Percentiles rank a stretch among this genome's conserved stretches.
Evolutionary conservation across 2,329 filamentous ascomycete species (phyloP).

Genomic region (Ceratocystis alfenasii): DNA sequence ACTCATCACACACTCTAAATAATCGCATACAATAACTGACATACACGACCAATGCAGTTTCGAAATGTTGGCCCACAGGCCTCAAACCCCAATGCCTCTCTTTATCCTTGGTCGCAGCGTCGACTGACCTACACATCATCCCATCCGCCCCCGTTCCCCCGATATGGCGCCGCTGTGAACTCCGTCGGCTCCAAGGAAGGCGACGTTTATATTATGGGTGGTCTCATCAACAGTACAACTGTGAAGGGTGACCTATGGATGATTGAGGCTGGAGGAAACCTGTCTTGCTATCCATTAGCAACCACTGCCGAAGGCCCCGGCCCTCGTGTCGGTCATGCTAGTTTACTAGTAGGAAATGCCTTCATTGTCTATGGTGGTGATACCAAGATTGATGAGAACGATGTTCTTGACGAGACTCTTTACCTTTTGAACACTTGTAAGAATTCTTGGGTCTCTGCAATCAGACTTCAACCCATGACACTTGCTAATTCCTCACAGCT

Average conservation of each 20-base stretch:
- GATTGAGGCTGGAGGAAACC: slow-evolving; percentile 77
- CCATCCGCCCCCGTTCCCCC: slow-evolving; percentile 77
- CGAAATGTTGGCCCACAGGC: slow-evolving; percentile 39
- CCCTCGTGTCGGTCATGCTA: slow-evolving; percentile 85
- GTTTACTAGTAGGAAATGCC: slow-evolving; percentile 89
- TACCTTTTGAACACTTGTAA: slow-evolving; percentile 95
- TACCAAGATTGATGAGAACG: slow-evolving; percentile 88
- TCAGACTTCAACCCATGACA: neutral
- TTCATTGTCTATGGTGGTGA: slow-evolving; percentile 99
- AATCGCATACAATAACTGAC: slow-evolving; percentile 10
- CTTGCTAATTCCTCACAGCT: slow-evolving; percentile 40
- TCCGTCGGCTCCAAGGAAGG: slow-evolving; percentile 87
- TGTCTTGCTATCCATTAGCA: slow-evolving; percentile 82
- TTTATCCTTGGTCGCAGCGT: slow-evolving; percentile 93
- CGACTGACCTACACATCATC: slow-evolving; percentile 73
- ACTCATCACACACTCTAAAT: neutral
- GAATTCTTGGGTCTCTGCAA: slow-evolving; percentile 28
- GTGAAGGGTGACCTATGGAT: slow-evolving; percentile 98
- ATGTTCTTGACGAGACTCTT: slow-evolving; percentile 84
- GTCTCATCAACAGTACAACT: slow-evolving; percentile 83
- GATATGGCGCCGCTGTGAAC: slow-evolving; percentile 95
- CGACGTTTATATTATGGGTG: slow-evolving; percentile 95
- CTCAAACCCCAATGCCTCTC: slow-evolving; percentile 55
- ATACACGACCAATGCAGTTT: slow-evolving; percentile 32
- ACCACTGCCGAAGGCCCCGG: slow-evolving; percentile 91